A percentile compares a stretch with the other conserved stretches of the same genome.
These are phyloP conservation scores for Aspergillus diversus DNA, from an alignment of 495 filamentous ascomycete genomes.

Conservation along the genomic window DNA sequence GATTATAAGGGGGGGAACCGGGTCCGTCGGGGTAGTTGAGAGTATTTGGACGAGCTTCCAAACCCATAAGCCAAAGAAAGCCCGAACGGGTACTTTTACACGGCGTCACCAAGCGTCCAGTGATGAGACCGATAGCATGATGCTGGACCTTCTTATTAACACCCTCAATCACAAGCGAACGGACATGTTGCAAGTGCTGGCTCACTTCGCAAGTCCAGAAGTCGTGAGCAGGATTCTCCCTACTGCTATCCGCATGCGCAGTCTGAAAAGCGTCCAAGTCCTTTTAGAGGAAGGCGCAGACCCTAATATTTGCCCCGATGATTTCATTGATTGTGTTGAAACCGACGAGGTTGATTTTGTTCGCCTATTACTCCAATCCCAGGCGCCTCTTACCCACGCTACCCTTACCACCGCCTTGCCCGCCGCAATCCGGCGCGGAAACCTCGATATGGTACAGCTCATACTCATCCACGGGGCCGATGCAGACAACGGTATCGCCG, in stretches of 20 bases:
- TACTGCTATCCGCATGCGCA: slow-evolving; percentile 15
- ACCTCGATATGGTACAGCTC: slow-evolving; percentile 7
- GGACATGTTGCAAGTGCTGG: slow-evolving; percentile 17
- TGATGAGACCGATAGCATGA: slow-evolving; percentile 15
- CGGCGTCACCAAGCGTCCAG: slow-evolving; percentile 12
- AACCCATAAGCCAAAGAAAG: slow-evolving; percentile 18
- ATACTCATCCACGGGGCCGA: slow-evolving; percentile 15
- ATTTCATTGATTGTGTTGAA: slow-evolving; percentile 9
- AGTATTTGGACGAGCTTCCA: slow-evolving; percentile 16
- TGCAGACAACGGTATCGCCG: slow-evolving; percentile 12
- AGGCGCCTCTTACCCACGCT: slow-evolving; percentile 6
- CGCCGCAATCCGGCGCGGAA: slow-evolving; percentile 11
- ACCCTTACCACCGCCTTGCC: slow-evolving; percentile 15
- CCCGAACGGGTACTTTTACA: slow-evolving; percentile 12
- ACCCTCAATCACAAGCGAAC: slow-evolving; percentile 16
- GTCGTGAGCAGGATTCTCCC: slow-evolving; percentile 17
- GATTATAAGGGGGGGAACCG: slow-evolving; percentile 1
- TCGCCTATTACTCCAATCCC: slow-evolving; percentile 10
- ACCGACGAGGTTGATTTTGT: slow-evolving; percentile 14
- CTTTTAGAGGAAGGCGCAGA: slow-evolving; percentile 18
- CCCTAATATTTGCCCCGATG: slow-evolving; percentile 13
- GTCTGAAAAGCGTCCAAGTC: slow-evolving; percentile 7
- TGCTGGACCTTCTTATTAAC: slow-evolving; percentile 9
- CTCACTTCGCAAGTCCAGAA: slow-evolving; percentile 12
- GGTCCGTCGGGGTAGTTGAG: slow-evolving; percentile 11